A percentile compares a stretch with the other conserved stretches of the same genome.
Evolutionary conservation across 441 rosid genomes (phyloP).

Genomic region (Biscutella laevigata): DNA sequence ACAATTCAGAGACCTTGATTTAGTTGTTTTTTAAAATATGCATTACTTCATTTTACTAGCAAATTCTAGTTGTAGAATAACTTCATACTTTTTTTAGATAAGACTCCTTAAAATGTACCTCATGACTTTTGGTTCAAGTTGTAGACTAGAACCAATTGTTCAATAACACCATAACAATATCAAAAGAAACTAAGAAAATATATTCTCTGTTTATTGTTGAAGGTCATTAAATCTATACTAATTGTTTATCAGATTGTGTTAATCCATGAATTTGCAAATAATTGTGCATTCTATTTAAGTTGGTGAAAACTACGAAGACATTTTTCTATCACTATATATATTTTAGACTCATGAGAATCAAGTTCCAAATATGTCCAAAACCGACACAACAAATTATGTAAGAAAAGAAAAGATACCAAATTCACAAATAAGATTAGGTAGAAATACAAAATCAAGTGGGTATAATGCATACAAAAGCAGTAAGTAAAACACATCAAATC

Average conservation of each 20-base stretch:
- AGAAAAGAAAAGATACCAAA: background rate
- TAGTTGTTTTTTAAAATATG: background rate
- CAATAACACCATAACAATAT: too few species aligned
- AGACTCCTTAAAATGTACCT: background rate
- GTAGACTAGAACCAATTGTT: background rate
- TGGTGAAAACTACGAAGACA: too few species aligned
- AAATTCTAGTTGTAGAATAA: too few species aligned
- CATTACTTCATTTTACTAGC: background rate
- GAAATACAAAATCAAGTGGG: background rate
- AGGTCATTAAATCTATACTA: too few species aligned
- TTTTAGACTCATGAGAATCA: too few species aligned
- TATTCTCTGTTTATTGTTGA: too few species aligned
- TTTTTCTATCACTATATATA: too few species aligned
- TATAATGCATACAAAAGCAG: background rate
- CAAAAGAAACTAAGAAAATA: background rate
- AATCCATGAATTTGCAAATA: too few species aligned
- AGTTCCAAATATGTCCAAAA: too few species aligned
- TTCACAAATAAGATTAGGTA: slow-evolving; percentile 7
- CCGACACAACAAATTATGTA: background rate
- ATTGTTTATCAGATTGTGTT: too few species aligned
- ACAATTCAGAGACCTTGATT: background rate
- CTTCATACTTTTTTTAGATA: too few species aligned
- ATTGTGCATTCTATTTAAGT: too few species aligned
- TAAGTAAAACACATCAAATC: slow-evolving; percentile 11
- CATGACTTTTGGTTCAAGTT: background rate